Evolutionary conservation across 2,329 filamentous ascomycete genomes (phyloP).

Genomic region (Amphichorda felina): DNA sequence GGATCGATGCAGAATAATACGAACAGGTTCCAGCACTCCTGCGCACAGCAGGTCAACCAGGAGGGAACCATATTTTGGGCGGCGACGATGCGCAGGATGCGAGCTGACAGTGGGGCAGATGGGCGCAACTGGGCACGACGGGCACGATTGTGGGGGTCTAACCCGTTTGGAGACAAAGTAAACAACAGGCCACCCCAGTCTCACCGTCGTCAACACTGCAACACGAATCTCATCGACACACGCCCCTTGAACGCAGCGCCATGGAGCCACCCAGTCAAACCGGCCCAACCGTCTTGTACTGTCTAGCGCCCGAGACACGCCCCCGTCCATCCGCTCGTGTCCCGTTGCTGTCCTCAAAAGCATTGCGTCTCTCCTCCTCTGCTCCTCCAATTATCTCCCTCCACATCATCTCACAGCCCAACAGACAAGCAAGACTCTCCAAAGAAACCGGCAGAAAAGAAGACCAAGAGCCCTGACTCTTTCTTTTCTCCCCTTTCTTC

Average conservation of each 20-base stretch:
- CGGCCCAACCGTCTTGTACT: too few species aligned
- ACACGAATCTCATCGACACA: constrained; percentile 4
- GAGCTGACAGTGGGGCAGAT: neutral
- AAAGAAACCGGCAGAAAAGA: constrained; percentile 16
- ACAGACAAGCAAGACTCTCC: constrained; percentile 9
- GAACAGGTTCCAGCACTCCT: too few species aligned
- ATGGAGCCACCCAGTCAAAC: too few species aligned
- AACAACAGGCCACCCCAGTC: constrained; percentile 5
- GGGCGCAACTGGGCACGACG: neutral
- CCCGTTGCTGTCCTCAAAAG: constrained; percentile 21
- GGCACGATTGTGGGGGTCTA: neutral
- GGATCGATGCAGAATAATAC: too few species aligned
- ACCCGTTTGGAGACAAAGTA: constrained; percentile 5
- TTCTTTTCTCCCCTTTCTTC: constrained; percentile 15
- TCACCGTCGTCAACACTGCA: neutral
- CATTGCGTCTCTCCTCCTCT: constrained; percentile 13
- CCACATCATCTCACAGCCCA: constrained; percentile 18
- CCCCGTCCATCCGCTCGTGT: constrained; percentile 11
- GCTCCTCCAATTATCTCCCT: constrained; percentile 25
- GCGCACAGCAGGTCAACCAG: too few species aligned
- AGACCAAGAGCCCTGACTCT: constrained; percentile 18
- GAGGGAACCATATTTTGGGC: too few species aligned
- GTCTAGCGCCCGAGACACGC: constrained; percentile 19
- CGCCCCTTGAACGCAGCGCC: too few species aligned
- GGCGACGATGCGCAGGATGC: too few species aligned